Evolutionary conservation across 441 rosid species (phyloP).

Genomic region (Flueggea neowawraea): DNA sequence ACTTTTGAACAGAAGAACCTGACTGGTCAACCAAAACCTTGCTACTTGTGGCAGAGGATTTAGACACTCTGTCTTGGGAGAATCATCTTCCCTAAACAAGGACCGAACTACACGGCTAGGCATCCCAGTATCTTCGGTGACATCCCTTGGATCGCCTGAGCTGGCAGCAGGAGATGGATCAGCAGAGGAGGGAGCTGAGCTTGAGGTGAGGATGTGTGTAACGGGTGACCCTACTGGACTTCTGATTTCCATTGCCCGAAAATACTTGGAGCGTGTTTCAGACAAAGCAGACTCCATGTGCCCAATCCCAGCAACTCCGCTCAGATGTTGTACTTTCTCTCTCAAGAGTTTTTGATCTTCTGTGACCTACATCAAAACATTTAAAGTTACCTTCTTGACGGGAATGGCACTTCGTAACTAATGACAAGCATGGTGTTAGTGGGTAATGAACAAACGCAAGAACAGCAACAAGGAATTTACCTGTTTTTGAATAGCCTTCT

Average conservation of each 20-base stretch:
- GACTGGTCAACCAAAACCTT: slow-evolving; percentile 26
- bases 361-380: slow-evolving; percentile 44
- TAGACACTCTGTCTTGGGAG: slow-evolving; percentile 3
- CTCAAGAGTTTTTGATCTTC: slow-evolving; percentile 86
- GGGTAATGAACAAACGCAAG: too few species aligned
- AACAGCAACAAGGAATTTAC: slow-evolving; percentile 3
- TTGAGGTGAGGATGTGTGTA: slow-evolving; percentile 30
- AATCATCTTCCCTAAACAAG: slow-evolving; percentile 50
- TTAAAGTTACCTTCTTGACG: background rate
- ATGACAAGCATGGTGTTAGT: background rate
- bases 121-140: slow-evolving; percentile 25
- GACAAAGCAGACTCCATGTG: slow-evolving; percentile 82
- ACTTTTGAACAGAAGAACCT: slow-evolving; percentile 25
- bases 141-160: slow-evolving; percentile 21
- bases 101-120: slow-evolving; percentile 54
- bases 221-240: slow-evolving; percentile 58
- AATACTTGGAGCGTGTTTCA: slow-evolving; percentile 63
- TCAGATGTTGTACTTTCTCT: slow-evolving; percentile 73
- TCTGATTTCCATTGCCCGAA: slow-evolving; percentile 54
- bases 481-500: slow-evolving; percentile 79
- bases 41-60: slow-evolving; percentile 28
- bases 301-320: slow-evolving; percentile 76
- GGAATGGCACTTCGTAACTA: background rate
- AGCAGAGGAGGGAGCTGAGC: slow-evolving; percentile 34
- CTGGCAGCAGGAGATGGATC: slow-evolving; percentile 17